Base-by-base conservation (phyloP, 108 stramenopile genomes). In the Conticribra guillardii region DNA sequence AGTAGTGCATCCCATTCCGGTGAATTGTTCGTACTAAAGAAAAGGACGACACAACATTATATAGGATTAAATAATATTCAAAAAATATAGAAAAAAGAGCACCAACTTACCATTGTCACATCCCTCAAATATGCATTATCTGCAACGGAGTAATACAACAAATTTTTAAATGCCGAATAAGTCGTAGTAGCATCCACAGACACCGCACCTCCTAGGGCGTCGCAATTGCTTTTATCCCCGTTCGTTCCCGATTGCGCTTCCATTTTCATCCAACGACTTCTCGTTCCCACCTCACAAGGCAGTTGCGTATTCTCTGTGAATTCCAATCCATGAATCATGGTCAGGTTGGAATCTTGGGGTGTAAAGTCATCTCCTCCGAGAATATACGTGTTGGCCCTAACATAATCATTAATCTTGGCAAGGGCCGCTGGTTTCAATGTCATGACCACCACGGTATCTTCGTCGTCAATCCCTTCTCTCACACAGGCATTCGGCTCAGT, bases 391-490 rank as follows among this genome's bases (percentile, higher is more conserved):
- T 44, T 5, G 29, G 47, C 46, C 15, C 21, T 31, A 11, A 29
- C 51, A 37, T 65, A 23, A 7, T 17, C 11, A 19, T 65, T 65
- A 19, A 65, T 65, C 64, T 32, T 53, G 19, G 3, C 11, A 29
- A 65, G 19, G 8, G 51, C 28, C 50, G 28, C 28, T 1, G 64
- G 31, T 3, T 16, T 34, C 8, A 68, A n/a, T 9, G 54, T 68
- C 1, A 37, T 37, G 24, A 68, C 67, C n/a, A 68, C 67, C 2
- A 68, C 27, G 5, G 67, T 68, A 68, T 68, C 67, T 37, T 55
- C 55, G 46, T 56, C 56, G 11, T 56, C 56, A 2, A 29, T 15
- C 1, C 55, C 44, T 28, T 55, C 41, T 4, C 67, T 34, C 24
- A 48, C 55, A 24, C 67, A 68, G 18, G 67, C 67, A 55, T 55